Evolutionary conservation across 208 protist species (phyloP), one percentile per base, ranked within the genome.

Genomic region (Crithidia brevicula): DNA sequence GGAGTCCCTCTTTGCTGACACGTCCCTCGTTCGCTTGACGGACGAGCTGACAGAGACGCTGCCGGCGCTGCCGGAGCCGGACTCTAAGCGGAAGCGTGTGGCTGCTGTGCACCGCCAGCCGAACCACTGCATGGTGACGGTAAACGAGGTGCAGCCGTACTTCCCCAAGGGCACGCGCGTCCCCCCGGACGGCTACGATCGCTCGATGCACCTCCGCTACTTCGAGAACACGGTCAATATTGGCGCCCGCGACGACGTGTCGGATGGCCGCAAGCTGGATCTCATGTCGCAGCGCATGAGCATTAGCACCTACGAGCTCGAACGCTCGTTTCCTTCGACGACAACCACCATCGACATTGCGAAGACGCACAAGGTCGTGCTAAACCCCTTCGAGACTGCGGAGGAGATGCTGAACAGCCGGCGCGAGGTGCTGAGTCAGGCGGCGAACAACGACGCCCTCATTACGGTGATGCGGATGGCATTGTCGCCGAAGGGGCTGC

Each of bases 91-190:
- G 28, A 83, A 90, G 66, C 88, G 86, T 1, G 72, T 86, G 6
- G 79, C 80, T 6, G 74, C 77, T 1, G 64, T 82, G 42, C 84
- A 91, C 40, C 73, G 81, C 4, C 61, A 63, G 53, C 86, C 79
- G 30, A 96, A 94, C 62, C 79, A 87, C 59, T 96, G 91, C 67
- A 69, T 89, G 57, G 72, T 96, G 30, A 92, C 88, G 6, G 87
- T 93, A 18, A 83, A 49, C 67, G 86, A 91, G 49, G 91, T 94
- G 58, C 63, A 89, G 58, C 80, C 91, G 34, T 84, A 88, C 67
- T 81, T 93, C 71, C 67, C 79, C 15, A 85, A 81, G 60, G 79
- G 82, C 57, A 76, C 72, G 16, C 58, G 64, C 16, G 47, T 72
- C 25, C 72, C 73, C 2, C 77, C 76, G 0, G 85, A 94, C 8